These are phyloP conservation scores for Cordia subcordata DNA, from an alignment of 257 asterid genomes.

Conservation along the genomic window DNA sequence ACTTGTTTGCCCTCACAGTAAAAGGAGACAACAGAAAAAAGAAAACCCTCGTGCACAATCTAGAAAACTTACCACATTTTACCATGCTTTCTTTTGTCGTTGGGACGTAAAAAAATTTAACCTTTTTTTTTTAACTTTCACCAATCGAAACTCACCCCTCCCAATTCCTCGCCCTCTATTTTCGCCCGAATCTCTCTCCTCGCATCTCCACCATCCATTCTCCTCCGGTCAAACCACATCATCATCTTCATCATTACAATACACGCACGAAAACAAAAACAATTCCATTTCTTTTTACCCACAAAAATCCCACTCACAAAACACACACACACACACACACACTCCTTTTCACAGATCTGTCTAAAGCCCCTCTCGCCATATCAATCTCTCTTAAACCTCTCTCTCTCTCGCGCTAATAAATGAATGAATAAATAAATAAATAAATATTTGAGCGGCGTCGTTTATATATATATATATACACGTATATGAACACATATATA, in stretches of 20 bases:
- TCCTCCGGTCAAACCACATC: neutral
- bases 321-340: neutral
- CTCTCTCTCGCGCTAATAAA: no score
- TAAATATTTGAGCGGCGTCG: no score
- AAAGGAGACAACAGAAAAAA: neutral
- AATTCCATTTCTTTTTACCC: no score
- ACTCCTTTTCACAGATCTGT: constrained; percentile 6
- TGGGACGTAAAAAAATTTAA: neutral
- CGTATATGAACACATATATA: no score
- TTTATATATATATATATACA: no score
- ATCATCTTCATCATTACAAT: no score
- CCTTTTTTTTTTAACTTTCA: neutral
- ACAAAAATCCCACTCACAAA: neutral
- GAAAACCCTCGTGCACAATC: neutral
- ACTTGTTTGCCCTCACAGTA: no score
- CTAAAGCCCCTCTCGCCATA: neutral
- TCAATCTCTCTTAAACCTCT: neutral
- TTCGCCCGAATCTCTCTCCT: neutral
- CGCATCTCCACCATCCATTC: neutral
- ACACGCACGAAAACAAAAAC: no score
- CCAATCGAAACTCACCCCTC: neutral
- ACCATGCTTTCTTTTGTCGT: neutral
- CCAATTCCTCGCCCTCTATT: neutral
- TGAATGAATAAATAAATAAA: no score
- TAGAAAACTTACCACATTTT: neutral